These are phyloP conservation scores for Zymoseptoria pseudotritici DNA, from an alignment of 2,329 filamentous ascomycete genomes.

Conservation along the genomic window DNA sequence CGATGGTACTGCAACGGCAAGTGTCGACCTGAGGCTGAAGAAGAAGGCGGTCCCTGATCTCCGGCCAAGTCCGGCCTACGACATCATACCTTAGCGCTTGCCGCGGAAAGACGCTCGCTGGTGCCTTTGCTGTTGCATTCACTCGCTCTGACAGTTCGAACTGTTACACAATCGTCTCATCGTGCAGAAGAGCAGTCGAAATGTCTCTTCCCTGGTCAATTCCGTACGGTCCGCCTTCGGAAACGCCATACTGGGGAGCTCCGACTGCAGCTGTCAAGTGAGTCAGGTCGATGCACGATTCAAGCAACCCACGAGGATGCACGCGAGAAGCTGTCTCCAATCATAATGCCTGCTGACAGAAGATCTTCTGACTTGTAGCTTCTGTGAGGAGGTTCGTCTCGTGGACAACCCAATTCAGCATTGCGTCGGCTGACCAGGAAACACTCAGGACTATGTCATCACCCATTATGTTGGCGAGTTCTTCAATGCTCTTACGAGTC, in stretches of 20 bases:
- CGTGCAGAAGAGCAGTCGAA: not conserved
- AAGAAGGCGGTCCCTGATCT: no score
- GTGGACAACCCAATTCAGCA: not conserved
- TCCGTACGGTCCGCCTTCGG: not conserved
- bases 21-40: no score
- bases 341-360: conserved; percentile 33
- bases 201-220: not conserved
- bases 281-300: conserved; percentile 1
- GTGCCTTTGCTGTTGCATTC: no score
- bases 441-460: conserved; percentile 18
- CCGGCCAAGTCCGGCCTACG: no score
- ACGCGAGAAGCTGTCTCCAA: conserved; percentile 3
- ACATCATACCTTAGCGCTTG: no score
- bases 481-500: conserved; percentile 23
- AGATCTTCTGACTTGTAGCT: conserved; percentile 8
- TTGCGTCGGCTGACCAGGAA: not conserved
- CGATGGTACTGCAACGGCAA: no score
- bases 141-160: not conserved
- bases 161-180: not conserved
- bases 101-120: no score
- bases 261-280: conserved; percentile 29
- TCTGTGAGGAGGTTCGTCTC: conserved; percentile 19
- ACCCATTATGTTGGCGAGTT: conserved; percentile 21
- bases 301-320: not conserved
- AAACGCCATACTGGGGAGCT: not conserved